These are phyloP conservation scores for Botrytis galanthina DNA, from an alignment of 2,329 filamentous ascomycete species.

Conservation along the genomic window DNA sequence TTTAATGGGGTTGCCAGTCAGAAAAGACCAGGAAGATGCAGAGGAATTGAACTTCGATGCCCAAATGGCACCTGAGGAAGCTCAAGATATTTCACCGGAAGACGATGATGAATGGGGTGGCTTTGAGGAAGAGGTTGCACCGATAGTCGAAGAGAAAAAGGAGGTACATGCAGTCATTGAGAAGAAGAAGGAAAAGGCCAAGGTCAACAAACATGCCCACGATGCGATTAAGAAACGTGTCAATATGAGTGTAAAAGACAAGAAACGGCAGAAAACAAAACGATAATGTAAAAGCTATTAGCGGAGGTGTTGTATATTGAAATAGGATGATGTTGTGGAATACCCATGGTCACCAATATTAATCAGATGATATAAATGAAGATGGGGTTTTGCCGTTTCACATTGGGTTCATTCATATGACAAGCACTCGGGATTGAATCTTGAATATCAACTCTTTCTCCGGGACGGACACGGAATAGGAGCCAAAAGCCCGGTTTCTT, in stretches of 20 bases:
- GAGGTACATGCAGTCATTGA: slow-evolving; percentile 42
- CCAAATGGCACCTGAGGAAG: slow-evolving; percentile 6
- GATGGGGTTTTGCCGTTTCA: background rate
- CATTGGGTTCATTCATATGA: background rate
- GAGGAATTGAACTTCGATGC: slow-evolving; percentile 20
- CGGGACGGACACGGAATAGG: background rate
- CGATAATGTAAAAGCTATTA: background rate
- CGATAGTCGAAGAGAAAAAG: slow-evolving; percentile 33
- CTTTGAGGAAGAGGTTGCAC: slow-evolving; percentile 41
- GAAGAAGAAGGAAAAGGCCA: slow-evolving; percentile 34
- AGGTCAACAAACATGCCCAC: slow-evolving; percentile 21
- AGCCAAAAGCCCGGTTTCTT: background rate
- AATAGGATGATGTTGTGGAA: background rate
- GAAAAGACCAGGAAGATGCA: slow-evolving; percentile 32
- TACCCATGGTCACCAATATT: background rate
- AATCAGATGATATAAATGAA: background rate
- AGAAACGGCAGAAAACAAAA: slow-evolving; percentile 31
- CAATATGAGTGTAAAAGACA: slow-evolving; percentile 24
- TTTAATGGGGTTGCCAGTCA: slow-evolving; percentile 42
- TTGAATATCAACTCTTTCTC: background rate
- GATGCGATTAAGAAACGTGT: slow-evolving; percentile 23
- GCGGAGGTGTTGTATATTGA: background rate
- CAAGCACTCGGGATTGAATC: background rate
- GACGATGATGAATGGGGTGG: slow-evolving; percentile 37
- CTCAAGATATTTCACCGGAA: slow-evolving; percentile 9